Base-by-base conservation (phyloP, 2,329 filamentous ascomycete species). In the Ambrosiella xylebori region DNA sequence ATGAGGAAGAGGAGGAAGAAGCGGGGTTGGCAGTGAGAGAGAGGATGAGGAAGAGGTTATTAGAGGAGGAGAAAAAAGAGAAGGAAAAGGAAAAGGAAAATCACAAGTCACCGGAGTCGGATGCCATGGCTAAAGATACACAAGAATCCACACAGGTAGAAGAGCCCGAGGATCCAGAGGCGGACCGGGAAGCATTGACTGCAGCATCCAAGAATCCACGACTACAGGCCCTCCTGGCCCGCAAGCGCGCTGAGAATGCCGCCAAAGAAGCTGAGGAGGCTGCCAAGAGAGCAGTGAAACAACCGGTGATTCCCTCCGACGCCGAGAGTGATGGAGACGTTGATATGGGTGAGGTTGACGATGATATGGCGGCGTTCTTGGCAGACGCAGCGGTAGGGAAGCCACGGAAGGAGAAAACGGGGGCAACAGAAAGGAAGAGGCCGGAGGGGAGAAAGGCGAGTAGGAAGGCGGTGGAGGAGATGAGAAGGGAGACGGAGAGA, bases 401-500 rank as follows among this genome's bases (percentile, higher is more conserved):
- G 59, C 75, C 74, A 1, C 81, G 85, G 60, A 81, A 81, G 39
- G 81, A 81, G 35, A 78, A 74, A 45, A 83, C 77, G n/a, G 75
- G 74, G 49, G 80, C 74, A 61, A 72, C 93, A 50, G 86, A 85
- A 0, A 86, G 90, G 65, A 73, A 78, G 44, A 75, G 78, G 35
- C 81, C 84, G 3, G 84, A 88, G 4, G 77, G 80, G 8, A 80
- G 93, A 11, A 95, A 93, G 67, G 90, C 93, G 0, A 91, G 90
- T 73, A 97, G 91, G 72, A 96, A 89, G 71, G 93, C 93, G 0
- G 68, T 96, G 47, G 88, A 96, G 67, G 91, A 97, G 64, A 96
- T 98, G 85, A 85, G 86, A 64, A 81, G 88, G 59, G 93, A 98
- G 70, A 96, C 91, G 1, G 93, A 98, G 71, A 82, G 93, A 37